Conservation (phyloP, 108 stramenopile genomes). For the Nannochloropsis gaditana region DNA sequence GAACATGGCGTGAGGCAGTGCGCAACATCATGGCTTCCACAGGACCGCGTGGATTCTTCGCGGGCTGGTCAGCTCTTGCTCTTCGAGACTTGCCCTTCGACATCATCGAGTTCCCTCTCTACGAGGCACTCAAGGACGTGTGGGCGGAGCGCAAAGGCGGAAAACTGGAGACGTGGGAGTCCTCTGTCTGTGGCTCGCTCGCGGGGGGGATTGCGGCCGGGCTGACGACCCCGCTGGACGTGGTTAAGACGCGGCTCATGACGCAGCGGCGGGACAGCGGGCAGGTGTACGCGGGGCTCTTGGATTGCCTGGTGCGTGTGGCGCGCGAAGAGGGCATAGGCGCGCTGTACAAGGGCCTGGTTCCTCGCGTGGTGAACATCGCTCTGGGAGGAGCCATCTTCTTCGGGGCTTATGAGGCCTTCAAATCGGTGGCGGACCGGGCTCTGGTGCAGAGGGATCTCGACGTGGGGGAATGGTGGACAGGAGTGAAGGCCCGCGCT, state of each 20-base stretch:
- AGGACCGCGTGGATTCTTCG: constrained; percentile 55
- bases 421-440: not conserved
- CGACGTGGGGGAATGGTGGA: not conserved
- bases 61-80: constrained; percentile 59
- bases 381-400: constrained; percentile 97
- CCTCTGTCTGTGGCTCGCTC: constrained; percentile 56
- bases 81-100: constrained; percentile 62
- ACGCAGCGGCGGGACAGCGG: constrained; percentile 30
- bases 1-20: constrained; percentile 38
- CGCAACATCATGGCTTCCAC: constrained; percentile 38
- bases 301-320: constrained; percentile 43
- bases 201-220: constrained; percentile 60
- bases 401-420: constrained; percentile 87
- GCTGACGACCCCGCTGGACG: constrained; percentile 61
- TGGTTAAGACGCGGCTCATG: constrained; percentile 63
- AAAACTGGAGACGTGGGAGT: constrained; percentile 55
- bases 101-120: constrained; percentile 61
- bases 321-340: constrained; percentile 48
- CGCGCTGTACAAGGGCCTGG: constrained; percentile 73
- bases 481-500: not conserved
- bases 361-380: constrained; percentile 94
- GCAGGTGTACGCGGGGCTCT: constrained; percentile 46
- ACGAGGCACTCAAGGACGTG: constrained; percentile 58
- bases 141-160: constrained; percentile 44
- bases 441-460: not conserved